These are phyloP conservation scores for Chalciporus pseudorubinellus DNA, from an alignment of 768 basidiomycete genomes.

Conservation along the genomic window DNA sequence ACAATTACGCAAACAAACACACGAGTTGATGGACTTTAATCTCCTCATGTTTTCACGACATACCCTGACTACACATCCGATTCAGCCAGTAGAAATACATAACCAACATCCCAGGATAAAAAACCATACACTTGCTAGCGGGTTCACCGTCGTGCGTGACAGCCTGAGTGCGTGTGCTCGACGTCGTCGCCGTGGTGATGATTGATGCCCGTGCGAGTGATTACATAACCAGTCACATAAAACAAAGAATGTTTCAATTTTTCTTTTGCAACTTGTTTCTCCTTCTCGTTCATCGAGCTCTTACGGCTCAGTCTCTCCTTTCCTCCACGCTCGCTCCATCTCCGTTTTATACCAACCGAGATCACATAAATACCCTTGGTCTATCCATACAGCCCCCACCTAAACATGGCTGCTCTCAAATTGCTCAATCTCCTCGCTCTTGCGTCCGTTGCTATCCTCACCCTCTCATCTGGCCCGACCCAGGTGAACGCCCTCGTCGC, in stretches of 20 bases:
- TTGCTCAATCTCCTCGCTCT: conserved; percentile 59
- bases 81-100: too few species aligned
- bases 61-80: too few species aligned
- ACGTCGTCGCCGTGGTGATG: conserved; percentile 3
- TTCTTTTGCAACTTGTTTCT: background rate
- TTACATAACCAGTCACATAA: conserved; percentile 19
- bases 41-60: conserved; percentile 46
- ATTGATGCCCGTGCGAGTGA: conserved; percentile 17
- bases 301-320: conserved; percentile 19
- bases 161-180: background rate
- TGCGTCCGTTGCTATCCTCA: conserved; percentile 54
- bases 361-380: conserved; percentile 9
- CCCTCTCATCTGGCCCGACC: conserved; percentile 44
- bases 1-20: conserved; percentile 29
- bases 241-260: background rate
- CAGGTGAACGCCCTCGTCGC: conserved; percentile 55
- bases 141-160: too few species aligned
- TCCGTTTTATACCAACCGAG: background rate
- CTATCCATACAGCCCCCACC: conserved; percentile 10
- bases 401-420: conserved; percentile 47
- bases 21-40: conserved; percentile 5
- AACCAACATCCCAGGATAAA: too few species aligned
- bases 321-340: conserved; percentile 23
- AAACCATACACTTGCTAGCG: background rate
- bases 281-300: conserved; percentile 22